A percentile compares a stretch with the other conserved stretches of the same genome.
These are phyloP conservation scores for Perkinsus olseni DNA, from an alignment of 169 alveolate genomes.

Conservation along the genomic window DNA sequence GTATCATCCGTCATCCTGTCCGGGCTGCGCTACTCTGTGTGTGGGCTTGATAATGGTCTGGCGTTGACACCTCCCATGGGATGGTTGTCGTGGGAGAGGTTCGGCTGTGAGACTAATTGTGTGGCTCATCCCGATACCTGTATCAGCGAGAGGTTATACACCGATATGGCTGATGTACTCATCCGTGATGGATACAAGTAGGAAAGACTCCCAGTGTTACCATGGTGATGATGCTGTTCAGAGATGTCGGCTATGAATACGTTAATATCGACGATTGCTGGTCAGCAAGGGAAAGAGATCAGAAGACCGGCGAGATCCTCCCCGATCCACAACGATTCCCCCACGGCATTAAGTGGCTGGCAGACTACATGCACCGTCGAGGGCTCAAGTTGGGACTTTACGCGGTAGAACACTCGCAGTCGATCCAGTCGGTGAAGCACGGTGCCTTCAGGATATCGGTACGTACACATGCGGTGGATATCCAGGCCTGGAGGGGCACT, in stretches of 20 bases:
- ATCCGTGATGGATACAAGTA: slow-evolving; percentile 28
- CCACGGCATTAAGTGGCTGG: slow-evolving; percentile 53
- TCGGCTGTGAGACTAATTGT: slow-evolving; percentile 20
- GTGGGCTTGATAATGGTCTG: background rate
- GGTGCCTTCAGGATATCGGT: slow-evolving; percentile 53
- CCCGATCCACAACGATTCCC: slow-evolving; percentile 54
- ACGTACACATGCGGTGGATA: slow-evolving; percentile 48
- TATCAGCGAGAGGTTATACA: slow-evolving; percentile 42
- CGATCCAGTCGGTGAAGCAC: too few relatives aligned
- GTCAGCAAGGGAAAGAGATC: slow-evolving; percentile 37
- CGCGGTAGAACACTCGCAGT: slow-evolving; percentile 2
- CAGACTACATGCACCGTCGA: slow-evolving; percentile 40
- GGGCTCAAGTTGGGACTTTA: slow-evolving; percentile 53
- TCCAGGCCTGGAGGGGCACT: slow-evolving; percentile 57
- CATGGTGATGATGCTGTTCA: background rate
- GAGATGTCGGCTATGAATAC: slow-evolving; percentile 51
- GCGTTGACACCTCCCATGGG: slow-evolving; percentile 10
- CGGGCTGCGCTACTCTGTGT: background rate
- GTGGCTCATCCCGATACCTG: slow-evolving; percentile 23
- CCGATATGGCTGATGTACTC: slow-evolving; percentile 39
- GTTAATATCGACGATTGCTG: slow-evolving; percentile 70
- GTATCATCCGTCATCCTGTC: too few relatives aligned
- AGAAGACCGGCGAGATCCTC: slow-evolving; percentile 32
- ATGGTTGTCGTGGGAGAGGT: slow-evolving; percentile 21
- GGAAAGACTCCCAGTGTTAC: background rate